Conservation (phyloP, 257 asterid species). For the Linaria vulgaris region DNA sequence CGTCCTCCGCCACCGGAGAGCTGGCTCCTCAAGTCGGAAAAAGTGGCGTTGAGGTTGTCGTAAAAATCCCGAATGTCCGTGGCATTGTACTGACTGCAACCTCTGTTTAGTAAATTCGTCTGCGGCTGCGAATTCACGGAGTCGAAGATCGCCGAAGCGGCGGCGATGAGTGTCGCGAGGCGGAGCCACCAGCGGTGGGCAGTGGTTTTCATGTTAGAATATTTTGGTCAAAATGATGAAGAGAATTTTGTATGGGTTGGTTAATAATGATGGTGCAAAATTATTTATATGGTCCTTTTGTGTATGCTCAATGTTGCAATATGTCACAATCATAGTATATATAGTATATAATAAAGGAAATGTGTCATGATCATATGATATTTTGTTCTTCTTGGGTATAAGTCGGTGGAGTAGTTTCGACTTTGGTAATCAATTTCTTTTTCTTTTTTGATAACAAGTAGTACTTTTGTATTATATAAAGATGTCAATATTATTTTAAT, state of each 20-base stretch:
- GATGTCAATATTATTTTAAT: too few species aligned
- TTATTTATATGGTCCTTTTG: background rate
- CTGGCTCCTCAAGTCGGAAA: constrained; percentile 53
- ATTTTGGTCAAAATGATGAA: too few species aligned
- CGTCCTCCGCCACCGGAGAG: constrained; percentile 33
- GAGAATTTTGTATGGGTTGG: too few species aligned
- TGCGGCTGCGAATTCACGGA: constrained; percentile 52
- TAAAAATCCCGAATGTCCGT: constrained; percentile 42
- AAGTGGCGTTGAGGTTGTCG: constrained; percentile 59
- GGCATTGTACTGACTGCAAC: constrained; percentile 77
- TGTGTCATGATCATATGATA: background rate
- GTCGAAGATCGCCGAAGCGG: constrained; percentile 11
- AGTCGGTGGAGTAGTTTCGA: background rate
- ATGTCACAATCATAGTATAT: background rate
- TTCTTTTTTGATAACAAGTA: too few species aligned
- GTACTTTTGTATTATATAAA: too few species aligned
- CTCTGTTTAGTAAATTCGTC: constrained; percentile 50
- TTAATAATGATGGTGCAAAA: background rate
- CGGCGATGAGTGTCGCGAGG: constrained; percentile 5
- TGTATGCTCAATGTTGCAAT: background rate
- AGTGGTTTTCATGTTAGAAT: background rate
- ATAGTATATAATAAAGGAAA: too few species aligned
- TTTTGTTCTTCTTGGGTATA: background rate
- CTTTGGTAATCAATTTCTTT: too few species aligned
- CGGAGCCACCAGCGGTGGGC: constrained; percentile 20